Evolutionary conservation across 257 asterid genomes (phyloP).

Genomic region (Solanum chmielewskii): DNA sequence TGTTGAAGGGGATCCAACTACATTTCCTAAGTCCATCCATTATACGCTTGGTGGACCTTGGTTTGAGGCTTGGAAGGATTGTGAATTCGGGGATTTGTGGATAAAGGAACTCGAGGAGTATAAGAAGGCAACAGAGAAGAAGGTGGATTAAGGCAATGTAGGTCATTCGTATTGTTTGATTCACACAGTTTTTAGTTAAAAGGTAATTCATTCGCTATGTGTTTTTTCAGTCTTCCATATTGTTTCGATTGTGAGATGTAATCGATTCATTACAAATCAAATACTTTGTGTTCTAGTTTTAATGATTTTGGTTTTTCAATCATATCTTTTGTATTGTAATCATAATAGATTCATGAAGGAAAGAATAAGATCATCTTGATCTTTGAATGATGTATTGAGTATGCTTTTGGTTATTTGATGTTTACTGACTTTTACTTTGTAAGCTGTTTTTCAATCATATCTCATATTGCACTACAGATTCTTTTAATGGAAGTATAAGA

Average conservation of each 20-base stretch:
- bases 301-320: not conserved
- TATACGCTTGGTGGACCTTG: constrained; percentile 90
- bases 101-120: constrained; percentile 63
- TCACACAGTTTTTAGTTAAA: not conserved
- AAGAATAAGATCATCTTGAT: not conserved
- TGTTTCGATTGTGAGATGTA: not conserved
- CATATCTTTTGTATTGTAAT: not conserved
- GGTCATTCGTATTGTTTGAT: not conserved
- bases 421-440: not conserved
- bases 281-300: not conserved
- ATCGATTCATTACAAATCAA: not conserved
- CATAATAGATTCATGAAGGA: not conserved
- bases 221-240: not conserved
- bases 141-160: constrained; percentile 11
- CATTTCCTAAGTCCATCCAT: constrained; percentile 67
- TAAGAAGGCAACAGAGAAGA: constrained; percentile 20
- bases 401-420: not conserved
- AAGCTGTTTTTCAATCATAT: not conserved
- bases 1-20: constrained; percentile 45
- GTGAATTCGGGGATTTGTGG: constrained; percentile 85
- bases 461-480: not conserved
- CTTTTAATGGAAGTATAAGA: not conserved
- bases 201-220: not conserved
- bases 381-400: not conserved
- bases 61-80: constrained; percentile 89